Percentiles rank a stretch among this genome's conserved stretches.
phyloP scores from a whole-genome alignment of 23 red algal genomes.

The Gracilaria vermiculophylla region DNA sequence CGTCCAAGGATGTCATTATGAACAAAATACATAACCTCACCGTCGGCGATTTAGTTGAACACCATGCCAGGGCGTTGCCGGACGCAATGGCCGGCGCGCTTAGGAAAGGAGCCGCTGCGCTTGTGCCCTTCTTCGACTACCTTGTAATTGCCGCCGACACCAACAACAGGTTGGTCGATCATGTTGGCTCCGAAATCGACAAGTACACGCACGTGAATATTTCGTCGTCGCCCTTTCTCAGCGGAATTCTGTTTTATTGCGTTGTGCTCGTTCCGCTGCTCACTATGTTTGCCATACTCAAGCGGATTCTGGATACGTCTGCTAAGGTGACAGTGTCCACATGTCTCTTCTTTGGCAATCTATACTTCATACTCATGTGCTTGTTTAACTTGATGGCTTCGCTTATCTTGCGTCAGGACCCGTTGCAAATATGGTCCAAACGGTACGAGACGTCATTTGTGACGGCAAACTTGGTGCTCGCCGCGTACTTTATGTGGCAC shows the following conservation, averaged over 20 bases:
- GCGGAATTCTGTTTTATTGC: conserved; percentile 71
- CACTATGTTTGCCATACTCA: conserved; percentile 36
- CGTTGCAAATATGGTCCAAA: conserved; percentile 29
- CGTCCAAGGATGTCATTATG: conserved; percentile 34
- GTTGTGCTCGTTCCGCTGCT: conserved; percentile 72
- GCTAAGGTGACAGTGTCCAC: conserved; percentile 56
- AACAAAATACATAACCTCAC: conserved; percentile 57
- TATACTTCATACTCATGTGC: conserved; percentile 67
- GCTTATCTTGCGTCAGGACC: conserved; percentile 34
- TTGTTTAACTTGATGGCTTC: conserved; percentile 3
- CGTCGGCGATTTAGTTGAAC: conserved; percentile 56
- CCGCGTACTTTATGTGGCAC: conserved; percentile 57
- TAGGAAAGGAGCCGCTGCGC: conserved; percentile 48
- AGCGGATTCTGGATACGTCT: conserved; percentile 34
- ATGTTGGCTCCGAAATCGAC: conserved; percentile 79
- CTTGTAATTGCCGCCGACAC: conserved; percentile 72
- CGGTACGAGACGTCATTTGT: conserved; percentile 39
- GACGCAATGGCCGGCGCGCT: conserved; percentile 66
- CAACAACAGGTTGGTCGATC: conserved; percentile 70
- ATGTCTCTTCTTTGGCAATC: conserved; percentile 39
- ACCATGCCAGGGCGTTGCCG: conserved; percentile 43
- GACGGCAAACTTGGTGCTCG: conserved; percentile 42
- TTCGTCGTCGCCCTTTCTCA: conserved; percentile 65
- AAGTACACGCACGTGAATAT: conserved; percentile 69
- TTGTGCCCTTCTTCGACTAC: conserved; percentile 74